Percentiles rank a stretch among this genome's conserved stretches.
Evolutionary conservation across 2,329 filamentous ascomycete genomes (phyloP).

Genomic region (Diaporthe sp.): DNA sequence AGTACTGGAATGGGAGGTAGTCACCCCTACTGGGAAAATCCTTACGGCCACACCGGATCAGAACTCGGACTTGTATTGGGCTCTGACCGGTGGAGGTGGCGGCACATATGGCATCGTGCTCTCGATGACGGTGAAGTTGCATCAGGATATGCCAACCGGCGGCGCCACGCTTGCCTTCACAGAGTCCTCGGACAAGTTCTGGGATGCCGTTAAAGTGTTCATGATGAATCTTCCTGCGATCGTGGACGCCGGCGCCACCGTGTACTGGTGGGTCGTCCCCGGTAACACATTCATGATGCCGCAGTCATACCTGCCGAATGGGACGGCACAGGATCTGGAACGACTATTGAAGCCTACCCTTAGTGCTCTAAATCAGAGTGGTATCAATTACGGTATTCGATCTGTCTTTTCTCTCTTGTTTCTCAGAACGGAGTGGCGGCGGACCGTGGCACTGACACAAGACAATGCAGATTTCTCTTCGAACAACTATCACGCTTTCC

Average conservation of each 20-base stretch:
- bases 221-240: constrained; percentile 19
- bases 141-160: constrained; percentile 44
- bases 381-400: constrained; percentile 4
- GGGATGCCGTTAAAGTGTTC: background rate
- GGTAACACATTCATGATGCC: background rate
- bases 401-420: background rate
- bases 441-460: background rate
- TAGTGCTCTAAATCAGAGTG: background rate
- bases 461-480: background rate
- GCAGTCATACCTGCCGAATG: constrained; percentile 20
- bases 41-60: constrained; percentile 56
- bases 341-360: constrained; percentile 4
- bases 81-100: constrained; percentile 62
- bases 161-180: constrained; percentile 20
- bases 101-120: constrained; percentile 64
- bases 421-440: background rate
- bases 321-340: constrained; percentile 6
- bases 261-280: background rate
- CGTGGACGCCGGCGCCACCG: background rate
- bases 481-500: background rate
- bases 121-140: constrained; percentile 62
- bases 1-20: constrained; percentile 59
- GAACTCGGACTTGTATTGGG: constrained; percentile 67
- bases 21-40: constrained; percentile 56
- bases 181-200: background rate